These are phyloP conservation scores for Baudoinia panamericana DNA, from an alignment of 495 filamentous ascomycete species.

Conservation along the genomic window DNA sequence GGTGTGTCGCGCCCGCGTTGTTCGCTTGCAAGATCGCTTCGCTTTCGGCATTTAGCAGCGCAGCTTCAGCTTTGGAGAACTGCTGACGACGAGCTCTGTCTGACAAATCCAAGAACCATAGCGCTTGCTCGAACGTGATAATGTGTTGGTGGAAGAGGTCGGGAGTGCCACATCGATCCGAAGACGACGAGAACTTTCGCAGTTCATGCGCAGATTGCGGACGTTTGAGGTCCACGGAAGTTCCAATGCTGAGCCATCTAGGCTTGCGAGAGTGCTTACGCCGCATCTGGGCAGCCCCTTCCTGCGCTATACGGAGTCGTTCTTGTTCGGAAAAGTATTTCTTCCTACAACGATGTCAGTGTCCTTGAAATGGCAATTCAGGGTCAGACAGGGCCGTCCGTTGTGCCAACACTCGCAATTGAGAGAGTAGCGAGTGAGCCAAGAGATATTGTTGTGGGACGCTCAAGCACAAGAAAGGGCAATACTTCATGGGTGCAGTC, in stretches of 20 bases:
- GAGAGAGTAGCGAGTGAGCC: too few species aligned
- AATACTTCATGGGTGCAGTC: too few species aligned
- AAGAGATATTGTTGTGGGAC: too few species aligned
- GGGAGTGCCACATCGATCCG: neutral
- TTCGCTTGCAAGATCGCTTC: too few species aligned
- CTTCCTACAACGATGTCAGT: conserved; percentile 5
- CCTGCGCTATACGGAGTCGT: conserved; percentile 12
- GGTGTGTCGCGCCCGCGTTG: too few species aligned
- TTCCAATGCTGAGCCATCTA: neutral
- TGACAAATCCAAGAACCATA: conserved; percentile 58
- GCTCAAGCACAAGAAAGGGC: too few species aligned
- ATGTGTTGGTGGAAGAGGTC: neutral
- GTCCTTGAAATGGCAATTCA: too few species aligned
- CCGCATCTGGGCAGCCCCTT: conserved; percentile 6
- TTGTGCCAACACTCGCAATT: too few species aligned
- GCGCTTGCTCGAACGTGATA: conserved; percentile 33
- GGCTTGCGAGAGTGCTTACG: conserved; percentile 3
- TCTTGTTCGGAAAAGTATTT: conserved; percentile 18
- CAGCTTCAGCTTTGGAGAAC: conserved; percentile 59
- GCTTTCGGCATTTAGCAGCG: too few species aligned
- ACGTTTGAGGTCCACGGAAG: conserved; percentile 2
- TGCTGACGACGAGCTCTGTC: conserved; percentile 57
- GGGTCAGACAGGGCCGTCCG: too few species aligned
- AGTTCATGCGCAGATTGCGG: neutral
- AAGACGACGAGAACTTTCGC: too few species aligned